phyloP scores from a whole-genome alignment of 2,329 filamentous ascomycete genomes.

The Thielaviopsis populi region DNA sequence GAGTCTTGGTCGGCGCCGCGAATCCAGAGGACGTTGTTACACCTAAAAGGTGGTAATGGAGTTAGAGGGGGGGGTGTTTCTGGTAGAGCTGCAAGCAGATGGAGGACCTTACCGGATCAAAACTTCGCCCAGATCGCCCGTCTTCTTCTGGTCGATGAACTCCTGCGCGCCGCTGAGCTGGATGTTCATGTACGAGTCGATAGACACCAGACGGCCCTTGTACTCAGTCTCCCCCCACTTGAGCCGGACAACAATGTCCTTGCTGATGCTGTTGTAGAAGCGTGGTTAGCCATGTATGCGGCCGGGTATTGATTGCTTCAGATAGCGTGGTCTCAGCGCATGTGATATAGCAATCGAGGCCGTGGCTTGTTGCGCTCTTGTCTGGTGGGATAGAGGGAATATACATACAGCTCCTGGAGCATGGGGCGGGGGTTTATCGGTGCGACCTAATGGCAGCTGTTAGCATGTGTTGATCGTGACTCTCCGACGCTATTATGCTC shows the following conservation, averaged over 20 bases:
- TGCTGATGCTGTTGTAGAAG: constrained; percentile 52
- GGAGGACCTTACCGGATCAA: constrained; percentile 58
- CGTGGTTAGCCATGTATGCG: neutral
- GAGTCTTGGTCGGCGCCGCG: constrained; percentile 37
- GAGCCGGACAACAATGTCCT: constrained; percentile 77
- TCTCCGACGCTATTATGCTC: too few species aligned
- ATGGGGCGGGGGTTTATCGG: constrained; percentile 94
- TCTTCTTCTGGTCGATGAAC: constrained; percentile 75
- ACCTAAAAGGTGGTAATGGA: constrained; percentile 34
- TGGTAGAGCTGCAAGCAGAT: neutral
- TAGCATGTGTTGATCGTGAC: neutral
- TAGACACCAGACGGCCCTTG: constrained; percentile 79
- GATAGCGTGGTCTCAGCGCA: constrained; percentile 7
- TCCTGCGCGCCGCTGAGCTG: constrained; percentile 85
- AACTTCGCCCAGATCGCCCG: constrained; percentile 75
- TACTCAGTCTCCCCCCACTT: constrained; percentile 99
- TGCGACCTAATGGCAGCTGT: constrained; percentile 41
- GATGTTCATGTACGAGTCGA: constrained; percentile 99
- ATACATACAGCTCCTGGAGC: constrained; percentile 76
- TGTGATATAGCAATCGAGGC: neutral
- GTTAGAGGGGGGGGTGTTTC: neutral
- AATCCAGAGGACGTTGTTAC: constrained; percentile 98
- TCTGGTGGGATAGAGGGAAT: neutral
- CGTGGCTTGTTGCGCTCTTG: neutral
- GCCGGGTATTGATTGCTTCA: constrained; percentile 1